Evolutionary conservation across 2,329 filamentous ascomycete species (phyloP).

Genomic region (Cordyceps cateniannulata): DNA sequence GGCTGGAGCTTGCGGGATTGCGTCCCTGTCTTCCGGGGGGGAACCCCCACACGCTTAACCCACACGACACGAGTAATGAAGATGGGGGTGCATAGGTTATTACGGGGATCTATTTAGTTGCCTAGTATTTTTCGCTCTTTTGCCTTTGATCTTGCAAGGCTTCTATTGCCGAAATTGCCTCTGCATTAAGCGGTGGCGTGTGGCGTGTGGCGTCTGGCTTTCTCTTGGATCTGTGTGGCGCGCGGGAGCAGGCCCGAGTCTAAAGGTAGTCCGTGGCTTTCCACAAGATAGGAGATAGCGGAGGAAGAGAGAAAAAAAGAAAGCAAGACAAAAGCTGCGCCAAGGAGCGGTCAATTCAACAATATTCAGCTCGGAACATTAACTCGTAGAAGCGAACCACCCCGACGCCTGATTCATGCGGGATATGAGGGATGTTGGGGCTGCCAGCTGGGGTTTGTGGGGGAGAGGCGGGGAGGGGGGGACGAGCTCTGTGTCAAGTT

Average conservation of each 20-base stretch:
- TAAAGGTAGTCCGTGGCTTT: too few relatives aligned
- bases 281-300: too few relatives aligned
- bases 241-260: too few relatives aligned
- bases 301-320: background rate
- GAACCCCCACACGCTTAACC: background rate
- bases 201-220: background rate
- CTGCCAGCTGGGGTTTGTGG: constrained; percentile 5
- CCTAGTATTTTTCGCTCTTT: background rate
- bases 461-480: constrained; percentile 1
- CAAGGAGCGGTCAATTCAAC: background rate
- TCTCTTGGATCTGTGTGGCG: background rate
- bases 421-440: background rate
- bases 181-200: background rate
- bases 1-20: background rate
- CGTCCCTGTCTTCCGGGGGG: background rate
- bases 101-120: too few relatives aligned
- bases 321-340: background rate
- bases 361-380: background rate
- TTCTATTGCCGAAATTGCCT: background rate
- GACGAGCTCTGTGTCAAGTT: background rate
- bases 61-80: constrained; percentile 3
- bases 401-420: background rate
- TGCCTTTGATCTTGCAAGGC: too few relatives aligned
- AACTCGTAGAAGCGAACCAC: background rate
- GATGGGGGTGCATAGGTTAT: constrained; percentile 1